Evolutionary conservation across 129 eudicot genomes (phyloP).

Genomic region (Flaveria trinervia): DNA sequence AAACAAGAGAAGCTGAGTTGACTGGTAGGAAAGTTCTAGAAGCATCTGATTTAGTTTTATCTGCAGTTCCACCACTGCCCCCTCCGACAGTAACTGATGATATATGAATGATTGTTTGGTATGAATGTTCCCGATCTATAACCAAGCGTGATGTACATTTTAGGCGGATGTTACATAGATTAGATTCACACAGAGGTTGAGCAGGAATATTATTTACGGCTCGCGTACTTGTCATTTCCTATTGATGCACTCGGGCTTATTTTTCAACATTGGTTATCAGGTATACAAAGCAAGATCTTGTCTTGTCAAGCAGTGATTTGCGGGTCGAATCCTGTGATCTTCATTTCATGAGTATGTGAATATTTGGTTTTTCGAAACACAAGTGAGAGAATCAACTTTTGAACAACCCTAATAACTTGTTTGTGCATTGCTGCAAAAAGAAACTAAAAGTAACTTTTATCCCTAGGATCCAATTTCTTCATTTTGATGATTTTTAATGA

Average conservation of each 20-base stretch:
- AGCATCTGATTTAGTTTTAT: conserved; percentile 11
- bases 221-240: conserved; percentile 6
- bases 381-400: too few relatives aligned
- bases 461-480: too few relatives aligned
- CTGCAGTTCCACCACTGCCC: conserved; percentile 62
- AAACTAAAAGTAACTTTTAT: too few relatives aligned
- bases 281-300: conserved; percentile 27
- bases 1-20: conserved; percentile 36
- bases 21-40: conserved; percentile 54
- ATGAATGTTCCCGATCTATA: conserved; percentile 47
- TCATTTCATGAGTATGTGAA: conserved; percentile 22
- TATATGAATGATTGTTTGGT: conserved; percentile 21
- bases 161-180: conserved; percentile 34
- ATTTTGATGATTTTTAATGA: too few relatives aligned
- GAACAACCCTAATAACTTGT: too few relatives aligned
- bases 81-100: conserved; percentile 43
- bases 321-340: conserved; percentile 6
- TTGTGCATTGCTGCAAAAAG: too few relatives aligned
- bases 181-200: conserved; percentile 40
- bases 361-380: background rate
- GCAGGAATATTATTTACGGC: conserved; percentile 27
- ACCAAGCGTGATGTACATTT: conserved; percentile 55
- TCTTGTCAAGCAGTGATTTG: conserved; percentile 11
- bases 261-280: conserved; percentile 19
- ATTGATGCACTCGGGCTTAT: conserved; percentile 26